Evolutionary conservation across 2,329 filamentous ascomycete genomes (phyloP), one percentile per base, ranked within the genome.

Genomic region (Diaporthe citri): DNA sequence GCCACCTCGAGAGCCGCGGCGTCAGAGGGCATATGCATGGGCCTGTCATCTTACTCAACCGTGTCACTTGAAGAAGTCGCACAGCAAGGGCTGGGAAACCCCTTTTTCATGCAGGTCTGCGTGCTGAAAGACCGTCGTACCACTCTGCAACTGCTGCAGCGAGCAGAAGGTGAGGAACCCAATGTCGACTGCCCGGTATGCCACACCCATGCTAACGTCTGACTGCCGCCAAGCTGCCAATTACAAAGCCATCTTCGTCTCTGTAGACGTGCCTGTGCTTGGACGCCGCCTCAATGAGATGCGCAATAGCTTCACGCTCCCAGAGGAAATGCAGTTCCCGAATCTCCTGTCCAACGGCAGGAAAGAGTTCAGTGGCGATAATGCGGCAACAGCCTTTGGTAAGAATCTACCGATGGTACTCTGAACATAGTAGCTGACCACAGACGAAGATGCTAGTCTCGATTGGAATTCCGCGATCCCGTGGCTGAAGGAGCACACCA

Each of bases 81-180:
- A 2, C 79, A 81, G 0, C 81, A 87, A 51, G 80, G 81, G 0
- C 80, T 80, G 2, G 80, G 82, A 0, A 83, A 82, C 10, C 87
- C 88, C 0, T 87, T 88, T 76, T 85, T 84, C n/a, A 88, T 91
- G 80, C 90, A 91, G 79, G 82, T 91, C 77, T 89, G 87, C 78
- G 83, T 90, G 15, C 80, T 90, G 70, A 86, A 87, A 77, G 86
- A 90, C 79, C 51, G 51, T 8, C n/a, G 20, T 12, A 56, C 67
- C 8, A 71, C 51, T 13, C 10, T 43, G 51, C 34, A 71, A n/a
- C n/a, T 71, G 7, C 20, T 71, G n/a, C 46, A 56, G 51, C 51
- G 67, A 57, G 67, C 67, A 41, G 67, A 71, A 57, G 67, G 67
- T 71, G 17, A 59, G 52, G 4, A 3, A 43, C 0, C 5, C 4